Percentiles rank a stretch among this genome's conserved stretches.
Conservation (phyloP, 2,329 filamentous ascomycete genomes). For the Epicoccum nigrum region DNA sequence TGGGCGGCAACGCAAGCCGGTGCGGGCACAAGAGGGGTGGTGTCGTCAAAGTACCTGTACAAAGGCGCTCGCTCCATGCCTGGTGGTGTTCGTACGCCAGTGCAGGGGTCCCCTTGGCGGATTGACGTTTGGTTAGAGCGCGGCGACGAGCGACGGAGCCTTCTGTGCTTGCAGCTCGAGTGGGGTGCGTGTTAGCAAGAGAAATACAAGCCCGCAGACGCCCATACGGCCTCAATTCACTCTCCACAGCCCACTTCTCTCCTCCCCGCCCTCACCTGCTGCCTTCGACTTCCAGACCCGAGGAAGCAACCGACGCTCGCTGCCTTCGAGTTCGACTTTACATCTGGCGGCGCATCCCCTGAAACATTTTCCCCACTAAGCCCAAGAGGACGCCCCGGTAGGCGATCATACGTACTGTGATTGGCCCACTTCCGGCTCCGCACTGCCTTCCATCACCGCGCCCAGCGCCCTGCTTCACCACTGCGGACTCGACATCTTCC, state of each 20-base stretch:
- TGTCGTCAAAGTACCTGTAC: constrained; percentile 29
- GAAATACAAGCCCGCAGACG: constrained; percentile 34
- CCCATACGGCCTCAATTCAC: constrained; percentile 24
- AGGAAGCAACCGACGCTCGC: constrained; percentile 6
- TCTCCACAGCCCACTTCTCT: constrained; percentile 24
- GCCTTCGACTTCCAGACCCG: constrained; percentile 4
- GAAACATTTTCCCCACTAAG: constrained; percentile 16
- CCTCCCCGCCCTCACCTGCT: constrained; percentile 21
- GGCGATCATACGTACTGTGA: constrained; percentile 15
- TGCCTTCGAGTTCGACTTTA: constrained; percentile 7
- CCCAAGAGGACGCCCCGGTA: constrained; percentile 10
- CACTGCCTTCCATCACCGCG: constrained; percentile 13
- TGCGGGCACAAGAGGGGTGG: constrained; percentile 7
- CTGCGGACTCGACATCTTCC: constrained; percentile 8
- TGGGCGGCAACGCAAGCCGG: constrained; percentile 18
- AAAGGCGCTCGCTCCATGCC: constrained; percentile 22
- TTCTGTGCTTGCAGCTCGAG: constrained; percentile 28
- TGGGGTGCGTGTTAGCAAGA: constrained; percentile 33
- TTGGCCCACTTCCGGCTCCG: constrained; percentile 18
- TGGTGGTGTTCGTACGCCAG: constrained; percentile 30
- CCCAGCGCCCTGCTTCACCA: constrained; percentile 11
- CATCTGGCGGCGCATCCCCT: constrained; percentile 10
- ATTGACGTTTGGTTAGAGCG: constrained; percentile 32
- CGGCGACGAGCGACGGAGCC: constrained; percentile 18
- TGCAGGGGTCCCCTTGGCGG: constrained; percentile 32